Conservation (phyloP, 441 rosid species). For the Dalechampia spathulata region DNA sequence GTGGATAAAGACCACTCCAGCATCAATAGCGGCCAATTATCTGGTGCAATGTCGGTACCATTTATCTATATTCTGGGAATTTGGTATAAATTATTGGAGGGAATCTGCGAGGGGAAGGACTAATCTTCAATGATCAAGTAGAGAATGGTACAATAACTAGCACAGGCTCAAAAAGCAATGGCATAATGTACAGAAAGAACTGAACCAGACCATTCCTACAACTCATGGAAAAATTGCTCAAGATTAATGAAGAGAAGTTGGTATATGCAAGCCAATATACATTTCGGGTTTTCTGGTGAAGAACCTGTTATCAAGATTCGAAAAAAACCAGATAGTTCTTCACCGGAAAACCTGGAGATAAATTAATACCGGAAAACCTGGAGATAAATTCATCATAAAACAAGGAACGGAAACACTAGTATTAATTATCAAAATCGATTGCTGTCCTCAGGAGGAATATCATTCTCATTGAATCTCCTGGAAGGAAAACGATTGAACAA, state of each 20-base stretch:
- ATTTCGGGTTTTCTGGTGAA: conserved; percentile 1
- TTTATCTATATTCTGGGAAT: conserved; percentile 1
- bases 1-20: no score
- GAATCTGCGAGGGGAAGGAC: neutral
- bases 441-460: conserved; percentile 14
- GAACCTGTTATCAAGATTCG: neutral
- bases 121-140: neutral
- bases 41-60: neutral
- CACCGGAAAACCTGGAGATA: conserved; percentile 5
- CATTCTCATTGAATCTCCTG: conserved; percentile 30
- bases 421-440: conserved; percentile 9
- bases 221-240: neutral
- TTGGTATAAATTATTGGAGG: neutral
- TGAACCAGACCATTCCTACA: neutral
- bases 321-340: neutral
- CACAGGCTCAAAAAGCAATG: no score
- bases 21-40: neutral
- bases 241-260: neutral
- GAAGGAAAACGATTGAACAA: conserved; percentile 47
- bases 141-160: neutral
- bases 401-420: no score
- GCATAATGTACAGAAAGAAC: neutral
- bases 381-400: neutral
- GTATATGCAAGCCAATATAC: neutral
- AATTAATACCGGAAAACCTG: conserved; percentile 2